Conservation (phyloP, 2,329 filamentous ascomycete species). For the Sordariomycetes sp. region DNA sequence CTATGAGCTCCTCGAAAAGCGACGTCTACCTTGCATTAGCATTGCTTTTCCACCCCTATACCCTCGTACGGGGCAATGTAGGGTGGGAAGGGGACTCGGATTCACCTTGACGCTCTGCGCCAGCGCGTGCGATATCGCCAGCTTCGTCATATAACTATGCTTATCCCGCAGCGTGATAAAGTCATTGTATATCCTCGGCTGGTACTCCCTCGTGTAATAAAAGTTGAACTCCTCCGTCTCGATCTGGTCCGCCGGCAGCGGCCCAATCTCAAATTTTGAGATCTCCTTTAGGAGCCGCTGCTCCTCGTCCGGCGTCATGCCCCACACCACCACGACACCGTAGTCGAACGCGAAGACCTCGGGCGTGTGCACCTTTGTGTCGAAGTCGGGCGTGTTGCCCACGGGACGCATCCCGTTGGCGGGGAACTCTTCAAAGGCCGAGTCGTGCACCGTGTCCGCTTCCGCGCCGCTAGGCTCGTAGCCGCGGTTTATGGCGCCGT, state of each 20-base stretch:
- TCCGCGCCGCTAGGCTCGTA: slow-evolving; percentile 15
- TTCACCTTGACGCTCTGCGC: slow-evolving; percentile 84
- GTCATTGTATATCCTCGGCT: slow-evolving; percentile 97
- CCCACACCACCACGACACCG: slow-evolving; percentile 96
- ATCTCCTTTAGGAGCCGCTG: slow-evolving; percentile 87
- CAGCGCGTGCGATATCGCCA: slow-evolving; percentile 90
- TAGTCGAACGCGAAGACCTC: slow-evolving; percentile 97
- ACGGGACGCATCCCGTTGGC: slow-evolving; percentile 9
- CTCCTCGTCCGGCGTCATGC: slow-evolving; percentile 86
- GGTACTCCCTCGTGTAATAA: slow-evolving; percentile 96
- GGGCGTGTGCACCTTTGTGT: slow-evolving; percentile 78
- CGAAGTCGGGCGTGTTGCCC: slow-evolving; percentile 54
- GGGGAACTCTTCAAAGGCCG: slow-evolving; percentile 7
- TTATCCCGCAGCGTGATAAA: slow-evolving; percentile 94
- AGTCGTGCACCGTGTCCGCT: slow-evolving; percentile 21
- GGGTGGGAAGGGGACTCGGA: background rate
- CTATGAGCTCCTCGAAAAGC: slow-evolving; percentile 88
- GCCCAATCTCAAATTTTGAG: slow-evolving; percentile 85
- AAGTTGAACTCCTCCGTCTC: slow-evolving; percentile 99
- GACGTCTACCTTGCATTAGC: slow-evolving; percentile 49
- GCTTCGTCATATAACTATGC: slow-evolving; percentile 94
- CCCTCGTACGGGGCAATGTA: background rate
- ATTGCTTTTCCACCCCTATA: background rate
- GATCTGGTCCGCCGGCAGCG: slow-evolving; percentile 74
- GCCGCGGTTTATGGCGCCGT: slow-evolving; percentile 29